phyloP scores from a whole-genome alignment of 75 land plant genomes.

The Gnetum montanum region DNA sequence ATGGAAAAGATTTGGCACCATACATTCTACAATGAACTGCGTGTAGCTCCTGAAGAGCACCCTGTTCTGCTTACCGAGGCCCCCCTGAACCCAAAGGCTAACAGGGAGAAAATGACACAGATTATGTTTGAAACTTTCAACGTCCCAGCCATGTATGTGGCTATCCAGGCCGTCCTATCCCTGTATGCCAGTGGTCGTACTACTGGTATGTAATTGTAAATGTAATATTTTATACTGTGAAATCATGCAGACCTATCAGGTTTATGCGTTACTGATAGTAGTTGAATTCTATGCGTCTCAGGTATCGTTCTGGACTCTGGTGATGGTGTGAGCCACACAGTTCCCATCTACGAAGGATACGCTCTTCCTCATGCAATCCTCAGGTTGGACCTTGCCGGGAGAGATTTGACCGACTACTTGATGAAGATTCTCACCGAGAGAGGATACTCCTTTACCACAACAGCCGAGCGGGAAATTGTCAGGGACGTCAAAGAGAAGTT shows the following conservation, averaged over 20 bases:
- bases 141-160: conserved; percentile 31
- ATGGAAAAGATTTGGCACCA: conserved; percentile 53
- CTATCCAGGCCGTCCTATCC: conserved; percentile 35
- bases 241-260: conserved; percentile 7
- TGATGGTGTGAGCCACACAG: conserved; percentile 45
- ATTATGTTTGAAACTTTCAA: conserved; percentile 29
- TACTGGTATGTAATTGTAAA: conserved; percentile 32
- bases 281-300: background rate
- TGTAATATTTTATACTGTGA: conserved; percentile 9
- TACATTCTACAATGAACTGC: no score
- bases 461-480: conserved; percentile 47
- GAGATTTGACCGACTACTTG: conserved; percentile 42
- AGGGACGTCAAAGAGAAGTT: conserved; percentile 42
- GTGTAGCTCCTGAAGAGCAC: conserved; percentile 51
- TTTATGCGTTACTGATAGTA: conserved; percentile 6
- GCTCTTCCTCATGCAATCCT: conserved; percentile 48
- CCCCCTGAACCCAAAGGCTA: no score
- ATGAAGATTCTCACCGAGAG: conserved; percentile 56
- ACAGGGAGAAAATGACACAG: conserved; percentile 35
- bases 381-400: conserved; percentile 41
- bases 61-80: conserved; percentile 41
- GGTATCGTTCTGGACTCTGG: conserved; percentile 27
- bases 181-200: conserved; percentile 57
- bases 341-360: conserved; percentile 51
- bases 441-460: conserved; percentile 51